Evolutionary conservation across 306 rosid genomes (phyloP).

Genomic region (Prunus dulcis): DNA sequence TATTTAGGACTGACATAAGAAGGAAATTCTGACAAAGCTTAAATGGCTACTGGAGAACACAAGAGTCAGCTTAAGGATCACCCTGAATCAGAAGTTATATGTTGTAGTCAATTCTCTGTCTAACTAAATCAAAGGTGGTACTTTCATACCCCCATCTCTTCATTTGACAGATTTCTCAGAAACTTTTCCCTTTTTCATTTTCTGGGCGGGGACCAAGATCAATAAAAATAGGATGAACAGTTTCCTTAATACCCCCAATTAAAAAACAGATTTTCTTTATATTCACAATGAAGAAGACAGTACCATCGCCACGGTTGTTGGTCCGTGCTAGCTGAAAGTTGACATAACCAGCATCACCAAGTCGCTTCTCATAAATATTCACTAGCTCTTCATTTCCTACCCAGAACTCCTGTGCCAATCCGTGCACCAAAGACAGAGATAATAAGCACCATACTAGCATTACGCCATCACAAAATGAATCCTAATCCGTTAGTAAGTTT

Average conservation of each 20-base stretch:
- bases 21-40: not conserved
- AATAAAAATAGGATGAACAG: not conserved
- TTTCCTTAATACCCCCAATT: not conserved
- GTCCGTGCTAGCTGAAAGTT: constrained; percentile 87
- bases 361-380: constrained; percentile 64
- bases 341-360: constrained; percentile 71
- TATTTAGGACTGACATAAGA: not conserved
- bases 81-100: not conserved
- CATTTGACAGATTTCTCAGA: not conserved
- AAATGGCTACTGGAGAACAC: not conserved
- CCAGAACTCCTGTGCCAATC: constrained; percentile 69
- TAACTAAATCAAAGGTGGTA: not conserved
- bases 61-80: not conserved
- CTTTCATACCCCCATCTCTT: not conserved
- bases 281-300: constrained; percentile 8
- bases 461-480: not conserved
- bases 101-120: not conserved
- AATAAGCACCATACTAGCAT: not conserved
- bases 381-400: constrained; percentile 85
- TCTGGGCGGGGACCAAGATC: not conserved
- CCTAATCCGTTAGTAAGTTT: not conserved
- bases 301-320: constrained; percentile 98
- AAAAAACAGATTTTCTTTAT: not conserved
- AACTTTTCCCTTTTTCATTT: not conserved
- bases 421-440: not conserved